These are phyloP conservation scores for Cladosporium cucumerinum DNA, from an alignment of 2,329 filamentous ascomycete species.

Conservation along the genomic window DNA sequence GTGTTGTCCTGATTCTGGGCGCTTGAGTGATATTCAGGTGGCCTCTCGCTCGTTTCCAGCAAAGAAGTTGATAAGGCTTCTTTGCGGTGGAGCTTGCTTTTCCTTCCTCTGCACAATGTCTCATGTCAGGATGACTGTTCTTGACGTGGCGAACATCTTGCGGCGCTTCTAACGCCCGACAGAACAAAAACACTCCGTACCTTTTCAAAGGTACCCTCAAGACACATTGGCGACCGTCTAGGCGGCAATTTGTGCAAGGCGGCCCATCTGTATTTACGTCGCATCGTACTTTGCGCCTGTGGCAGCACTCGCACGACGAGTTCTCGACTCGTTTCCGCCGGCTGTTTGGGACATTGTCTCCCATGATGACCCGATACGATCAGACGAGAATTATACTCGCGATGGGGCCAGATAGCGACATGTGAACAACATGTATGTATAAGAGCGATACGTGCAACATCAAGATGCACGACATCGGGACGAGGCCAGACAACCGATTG, in stretches of 20 bases:
- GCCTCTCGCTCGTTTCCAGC: background rate
- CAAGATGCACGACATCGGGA: background rate
- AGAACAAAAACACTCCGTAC: background rate
- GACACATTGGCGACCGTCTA: background rate
- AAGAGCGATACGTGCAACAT: background rate
- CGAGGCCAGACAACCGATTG: background rate
- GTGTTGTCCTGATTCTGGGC: background rate
- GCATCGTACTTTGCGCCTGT: background rate
- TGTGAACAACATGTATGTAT: background rate
- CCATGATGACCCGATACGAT: background rate
- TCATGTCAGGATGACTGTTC: background rate
- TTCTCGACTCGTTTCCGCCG: background rate
- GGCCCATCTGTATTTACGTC: background rate
- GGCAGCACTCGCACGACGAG: constrained; percentile 1
- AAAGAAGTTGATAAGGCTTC: background rate
- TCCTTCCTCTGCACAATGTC: background rate
- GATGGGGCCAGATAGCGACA: background rate
- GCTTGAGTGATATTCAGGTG: background rate
- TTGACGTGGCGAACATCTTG: background rate
- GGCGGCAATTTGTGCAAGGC: background rate
- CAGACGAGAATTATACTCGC: background rate
- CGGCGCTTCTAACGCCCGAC: background rate
- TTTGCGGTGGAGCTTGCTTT: background rate
- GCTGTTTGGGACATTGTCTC: background rate
- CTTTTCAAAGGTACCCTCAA: background rate